Conservation (phyloP, 768 basidiomycete species). For the Boletales sp. region DNA sequence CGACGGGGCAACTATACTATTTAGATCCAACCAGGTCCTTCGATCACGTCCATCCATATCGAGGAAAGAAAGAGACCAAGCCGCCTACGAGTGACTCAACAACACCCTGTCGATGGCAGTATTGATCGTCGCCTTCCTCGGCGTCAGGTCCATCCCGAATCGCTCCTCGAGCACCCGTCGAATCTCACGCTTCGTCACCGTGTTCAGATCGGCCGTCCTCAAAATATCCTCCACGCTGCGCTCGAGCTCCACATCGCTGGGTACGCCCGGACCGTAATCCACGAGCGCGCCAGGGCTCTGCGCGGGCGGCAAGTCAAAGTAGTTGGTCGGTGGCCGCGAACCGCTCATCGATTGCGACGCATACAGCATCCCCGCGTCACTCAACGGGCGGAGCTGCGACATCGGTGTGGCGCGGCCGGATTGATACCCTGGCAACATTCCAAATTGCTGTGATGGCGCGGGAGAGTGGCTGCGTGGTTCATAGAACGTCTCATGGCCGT, state of each 20-base stretch:
- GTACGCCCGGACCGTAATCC: slow-evolving; percentile 45
- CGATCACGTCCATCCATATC: slow-evolving; percentile 10
- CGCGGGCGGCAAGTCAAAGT: slow-evolving; percentile 61
- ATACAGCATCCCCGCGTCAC: slow-evolving; percentile 40
- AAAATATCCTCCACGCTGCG: slow-evolving; percentile 71
- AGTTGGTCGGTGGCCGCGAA: slow-evolving; percentile 72
- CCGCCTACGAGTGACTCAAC: slow-evolving; percentile 40
- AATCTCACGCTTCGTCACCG: slow-evolving; percentile 89
- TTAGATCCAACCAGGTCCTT: slow-evolving; percentile 23
- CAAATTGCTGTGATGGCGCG: slow-evolving; percentile 60
- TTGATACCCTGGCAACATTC: slow-evolving; percentile 59
- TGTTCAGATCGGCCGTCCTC: slow-evolving; percentile 77
- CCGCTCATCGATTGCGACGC: slow-evolving; percentile 64
- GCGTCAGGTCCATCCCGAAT: slow-evolving; percentile 73
- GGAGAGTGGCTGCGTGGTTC: slow-evolving; percentile 75
- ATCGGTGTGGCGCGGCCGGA: slow-evolving; percentile 75
- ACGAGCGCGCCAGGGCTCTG: slow-evolving; percentile 48
- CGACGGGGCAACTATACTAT: slow-evolving; percentile 6
- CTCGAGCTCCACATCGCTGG: slow-evolving; percentile 72
- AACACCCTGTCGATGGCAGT: slow-evolving; percentile 71
- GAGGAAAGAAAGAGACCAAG: background rate
- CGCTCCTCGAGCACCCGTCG: slow-evolving; percentile 77
- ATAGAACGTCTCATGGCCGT: slow-evolving; percentile 86
- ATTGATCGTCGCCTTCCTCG: slow-evolving; percentile 73
- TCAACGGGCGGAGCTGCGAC: slow-evolving; percentile 37